Percentiles rank a stretch among this genome's conserved stretches.
Conservation (phyloP, 2,329 filamentous ascomycete genomes). For the Metarhizium brunneum region DNA sequence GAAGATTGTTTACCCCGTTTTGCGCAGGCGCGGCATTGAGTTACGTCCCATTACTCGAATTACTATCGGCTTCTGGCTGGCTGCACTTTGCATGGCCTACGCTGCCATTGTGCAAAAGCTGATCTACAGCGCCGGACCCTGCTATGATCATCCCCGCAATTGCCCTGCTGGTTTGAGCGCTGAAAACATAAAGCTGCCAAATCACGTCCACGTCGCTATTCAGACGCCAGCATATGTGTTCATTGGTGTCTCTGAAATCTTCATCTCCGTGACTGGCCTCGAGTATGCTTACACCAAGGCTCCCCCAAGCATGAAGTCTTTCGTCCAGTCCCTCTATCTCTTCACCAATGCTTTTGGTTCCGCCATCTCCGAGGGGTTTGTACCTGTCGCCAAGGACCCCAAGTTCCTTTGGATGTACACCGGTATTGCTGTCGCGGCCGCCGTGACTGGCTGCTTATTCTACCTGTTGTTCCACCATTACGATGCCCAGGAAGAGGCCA, state of each 20-base stretch:
- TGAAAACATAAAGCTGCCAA: slow-evolving; percentile 22
- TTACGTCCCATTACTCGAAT: slow-evolving; percentile 60
- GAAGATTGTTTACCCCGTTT: slow-evolving; percentile 48
- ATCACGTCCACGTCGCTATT: slow-evolving; percentile 45
- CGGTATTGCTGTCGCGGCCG: slow-evolving; percentile 41
- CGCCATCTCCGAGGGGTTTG: slow-evolving; percentile 51
- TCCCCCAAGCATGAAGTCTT: slow-evolving; percentile 57
- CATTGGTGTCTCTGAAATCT: slow-evolving; percentile 50
- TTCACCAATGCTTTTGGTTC: slow-evolving; percentile 50
- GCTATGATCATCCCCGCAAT: slow-evolving; percentile 34
- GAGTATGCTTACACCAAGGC: slow-evolving; percentile 71
- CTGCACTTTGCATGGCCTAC: slow-evolving; percentile 45
- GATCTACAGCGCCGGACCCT: slow-evolving; percentile 46
- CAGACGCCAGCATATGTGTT: slow-evolving; percentile 46
- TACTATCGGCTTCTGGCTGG: slow-evolving; percentile 50
- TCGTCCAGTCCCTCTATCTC: slow-evolving; percentile 49
- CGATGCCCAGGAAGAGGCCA: slow-evolving; percentile 26
- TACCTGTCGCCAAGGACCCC: slow-evolving; percentile 52
- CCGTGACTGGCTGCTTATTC: slow-evolving; percentile 41
- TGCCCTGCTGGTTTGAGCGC: slow-evolving; percentile 22
- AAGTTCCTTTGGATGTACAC: slow-evolving; percentile 59
- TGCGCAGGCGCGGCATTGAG: slow-evolving; percentile 46
- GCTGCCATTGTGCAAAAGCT: slow-evolving; percentile 50
- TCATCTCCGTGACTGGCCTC: slow-evolving; percentile 57
- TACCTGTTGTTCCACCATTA: slow-evolving; percentile 32